These are phyloP conservation scores for Globisporangium apiculatum DNA, from an alignment of 352 stramenopile species.

Conservation along the genomic window DNA sequence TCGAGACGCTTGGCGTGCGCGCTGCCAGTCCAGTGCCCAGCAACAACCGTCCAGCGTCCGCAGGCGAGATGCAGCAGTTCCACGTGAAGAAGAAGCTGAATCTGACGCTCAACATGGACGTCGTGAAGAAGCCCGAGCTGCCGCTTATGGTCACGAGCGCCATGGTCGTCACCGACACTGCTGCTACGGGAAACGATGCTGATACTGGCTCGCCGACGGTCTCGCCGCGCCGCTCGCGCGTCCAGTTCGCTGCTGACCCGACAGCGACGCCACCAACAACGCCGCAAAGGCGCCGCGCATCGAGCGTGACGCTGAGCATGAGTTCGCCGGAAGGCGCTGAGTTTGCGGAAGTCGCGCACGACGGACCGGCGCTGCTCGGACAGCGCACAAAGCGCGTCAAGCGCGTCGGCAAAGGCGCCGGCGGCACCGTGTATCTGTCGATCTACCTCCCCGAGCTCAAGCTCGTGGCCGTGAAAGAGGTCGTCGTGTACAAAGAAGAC, in stretches of 20 bases:
- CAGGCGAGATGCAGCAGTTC: constrained; percentile 2
- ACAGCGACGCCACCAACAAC: neutral
- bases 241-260: constrained; percentile 8
- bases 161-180: neutral
- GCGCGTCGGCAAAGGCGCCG: constrained; percentile 75
- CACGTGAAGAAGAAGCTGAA: constrained; percentile 45
- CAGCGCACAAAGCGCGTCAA: constrained; percentile 61
- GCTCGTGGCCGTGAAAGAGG: constrained; percentile 83
- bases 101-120: constrained; percentile 44
- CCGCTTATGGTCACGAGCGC: constrained; percentile 30
- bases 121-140: constrained; percentile 20
- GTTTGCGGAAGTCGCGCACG: constrained; percentile 67
- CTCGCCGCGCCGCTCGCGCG: neutral
- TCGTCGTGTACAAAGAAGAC: constrained; percentile 72
- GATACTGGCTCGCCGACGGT: neutral
- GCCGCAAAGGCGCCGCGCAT: constrained; percentile 17
- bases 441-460: constrained; percentile 81
- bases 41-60: neutral
- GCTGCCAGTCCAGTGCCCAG: constrained; percentile 13
- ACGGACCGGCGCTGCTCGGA: constrained; percentile 58
- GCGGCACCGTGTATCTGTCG: constrained; percentile 72
- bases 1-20: neutral
- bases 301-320: constrained; percentile 54
- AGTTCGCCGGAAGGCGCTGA: constrained; percentile 55
- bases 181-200: too few species aligned